Base-by-base conservation (phyloP, 108 stramenopile genomes). In the Cyclotella cryptica region DNA sequence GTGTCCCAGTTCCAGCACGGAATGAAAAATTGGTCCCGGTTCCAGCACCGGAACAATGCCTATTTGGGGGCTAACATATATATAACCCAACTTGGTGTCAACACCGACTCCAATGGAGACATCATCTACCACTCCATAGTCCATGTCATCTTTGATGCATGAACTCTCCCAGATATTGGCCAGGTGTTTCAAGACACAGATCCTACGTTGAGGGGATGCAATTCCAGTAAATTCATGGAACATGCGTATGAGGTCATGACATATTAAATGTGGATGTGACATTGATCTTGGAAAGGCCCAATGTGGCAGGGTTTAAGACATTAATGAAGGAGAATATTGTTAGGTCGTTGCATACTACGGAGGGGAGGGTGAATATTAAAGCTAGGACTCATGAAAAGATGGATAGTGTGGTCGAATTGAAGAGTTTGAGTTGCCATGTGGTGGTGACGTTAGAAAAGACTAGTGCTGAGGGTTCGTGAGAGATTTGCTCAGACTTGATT, bases 121-220 rank as follows among this genome's bases (percentile, higher is more conserved):
- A 96, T 97, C 22, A 85, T 98, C 28, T 98, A 97, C 82, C 98
- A 98, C 80, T 89, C 88, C 51, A 82, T 98, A 30, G 96, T 97
- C 21, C 96, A 98, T 78, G 96, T 93, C 29, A 98, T 98, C 43
- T 94, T 98, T 71, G 96, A 96, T 29, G 94, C 92, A 12, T 66
- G 96, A 46, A 91, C 94, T 9, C 77, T 97, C 41, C 94, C 92
- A 12, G 97, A 98, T 60, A 98, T 98, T 70, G 96, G 96, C 2
- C 97, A 96, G 72, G 91, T 97, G 39, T 98, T 98, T 71, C 93
- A 92, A 52, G 97, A 98, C 77, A 97, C 95, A 24, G 97, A 98
- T 84, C 96, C 96, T 12, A 78, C 96, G 76, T 96, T 96, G 96
- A 94, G 85, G 77, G 97, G 96, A 18, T 95, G 95, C 40, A 92